phyloP scores from a whole-genome alignment of 108 stramenopile species.

The Parmales sp. region DNA sequence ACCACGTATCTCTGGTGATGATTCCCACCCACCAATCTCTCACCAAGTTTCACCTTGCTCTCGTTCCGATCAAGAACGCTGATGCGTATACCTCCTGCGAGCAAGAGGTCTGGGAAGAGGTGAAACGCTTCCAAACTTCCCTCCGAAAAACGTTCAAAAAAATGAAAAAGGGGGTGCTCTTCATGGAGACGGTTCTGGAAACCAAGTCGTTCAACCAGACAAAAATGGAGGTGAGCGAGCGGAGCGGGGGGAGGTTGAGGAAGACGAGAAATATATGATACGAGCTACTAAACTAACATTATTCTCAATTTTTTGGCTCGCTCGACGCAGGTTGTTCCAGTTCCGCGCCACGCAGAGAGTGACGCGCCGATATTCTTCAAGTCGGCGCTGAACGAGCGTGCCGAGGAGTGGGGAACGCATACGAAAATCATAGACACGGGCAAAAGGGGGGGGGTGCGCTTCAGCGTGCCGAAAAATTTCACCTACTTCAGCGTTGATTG shows the following conservation, averaged over 20 bases:
- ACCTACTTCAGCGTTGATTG: constrained; percentile 64
- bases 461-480: constrained; percentile 53
- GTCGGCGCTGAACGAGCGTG: constrained; percentile 50
- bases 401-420: constrained; percentile 70
- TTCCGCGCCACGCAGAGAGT: constrained; percentile 32
- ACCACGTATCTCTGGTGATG: constrained; percentile 53
- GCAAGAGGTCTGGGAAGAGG: constrained; percentile 56
- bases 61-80: constrained; percentile 49
- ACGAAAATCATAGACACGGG: constrained; percentile 39
- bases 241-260: too few species aligned
- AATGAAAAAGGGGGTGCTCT: constrained; percentile 40
- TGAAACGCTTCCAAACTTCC: constrained; percentile 39
- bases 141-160: constrained; percentile 45
- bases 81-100: constrained; percentile 49
- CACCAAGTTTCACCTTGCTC: constrained; percentile 29
- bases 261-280: too few species aligned
- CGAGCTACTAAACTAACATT: too few species aligned
- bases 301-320: too few species aligned
- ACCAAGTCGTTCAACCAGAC: constrained; percentile 49
- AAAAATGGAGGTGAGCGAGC: constrained; percentile 54
- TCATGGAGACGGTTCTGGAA: constrained; percentile 54
- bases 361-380: constrained; percentile 60
- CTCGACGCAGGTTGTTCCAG: too few species aligned
- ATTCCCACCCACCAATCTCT: constrained; percentile 43
- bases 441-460: constrained; percentile 37